Evolutionary conservation across 78 protist genomes (phyloP), one percentile per base, ranked within the genome.

Genomic region (Dictyostelium firmibasis): DNA sequence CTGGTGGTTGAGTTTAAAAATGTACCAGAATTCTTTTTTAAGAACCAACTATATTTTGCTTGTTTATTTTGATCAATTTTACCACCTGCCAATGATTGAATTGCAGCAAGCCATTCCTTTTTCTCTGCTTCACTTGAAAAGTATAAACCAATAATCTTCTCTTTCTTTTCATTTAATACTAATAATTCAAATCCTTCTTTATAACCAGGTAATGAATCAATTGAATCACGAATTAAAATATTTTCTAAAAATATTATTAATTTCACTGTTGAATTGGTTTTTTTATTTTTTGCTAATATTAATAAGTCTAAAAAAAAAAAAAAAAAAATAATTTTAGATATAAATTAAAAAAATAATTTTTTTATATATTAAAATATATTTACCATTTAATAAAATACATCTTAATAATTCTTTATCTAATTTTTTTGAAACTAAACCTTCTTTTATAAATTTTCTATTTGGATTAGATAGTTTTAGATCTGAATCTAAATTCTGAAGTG

Each of bases 301-400:
- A 79, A 47, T 79, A 88, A 9, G 33, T 77, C 72, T 88, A 53
- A 29, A 50, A 6, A 81, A 18, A 31, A 4, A 16, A 78, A 41
- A 78, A n/a, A n/a, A 14, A 11, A 36, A 11, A 53, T 53, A 60
- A 53, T 35, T 13, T 2, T 16, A 20, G 3, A 16, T 23, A 47
- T 36, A 78, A 18, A 38, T 27, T 57, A 3, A 10, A 76, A 36
- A 76, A 36, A 3, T n/a, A 1, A 57, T 47, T 47, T 33, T 57
- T 81, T 33, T 2, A 1, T 5, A 27, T 16, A 5, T 7, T 16
- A 60, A 44, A 77, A 27, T 5, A 62, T 29, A 13, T 14, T 74
- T 87, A 87, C 93, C 93, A 88, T 44, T 88, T 41, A 57, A 88
- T 67, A 88, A 79, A 62, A 88, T 88, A 57, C 76, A 79, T 47